These are phyloP conservation scores for Sphagnum fallax DNA, from an alignment of 228 moss, liverwort and hornwort species.

Conservation along the genomic window DNA sequence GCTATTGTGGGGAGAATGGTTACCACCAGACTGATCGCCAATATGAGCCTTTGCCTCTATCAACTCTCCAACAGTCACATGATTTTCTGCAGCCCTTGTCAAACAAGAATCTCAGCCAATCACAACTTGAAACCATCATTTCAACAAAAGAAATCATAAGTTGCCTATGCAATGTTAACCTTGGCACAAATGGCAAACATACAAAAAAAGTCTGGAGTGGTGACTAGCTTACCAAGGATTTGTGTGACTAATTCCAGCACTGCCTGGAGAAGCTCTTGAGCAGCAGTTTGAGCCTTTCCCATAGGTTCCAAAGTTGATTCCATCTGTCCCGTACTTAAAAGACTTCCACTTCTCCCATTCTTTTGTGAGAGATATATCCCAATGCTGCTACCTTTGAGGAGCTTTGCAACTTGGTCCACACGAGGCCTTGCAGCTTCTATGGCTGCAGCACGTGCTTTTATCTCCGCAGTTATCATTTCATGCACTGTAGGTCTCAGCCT, in stretches of 20 bases:
- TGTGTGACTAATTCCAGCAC: slow-evolving; percentile 79
- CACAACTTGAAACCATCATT: slow-evolving; percentile 4
- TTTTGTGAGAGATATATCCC: slow-evolving; percentile 53
- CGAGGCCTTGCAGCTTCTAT: slow-evolving; percentile 95
- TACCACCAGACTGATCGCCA: slow-evolving; percentile 61
- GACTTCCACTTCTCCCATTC: slow-evolving; percentile 50
- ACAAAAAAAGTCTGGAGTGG: no score
- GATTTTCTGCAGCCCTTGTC: slow-evolving; percentile 61
- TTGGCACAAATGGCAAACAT: no score
- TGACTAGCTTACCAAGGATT: slow-evolving; percentile 55
- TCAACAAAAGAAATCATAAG: slow-evolving; percentile 4
- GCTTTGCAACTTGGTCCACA: slow-evolving; percentile 92
- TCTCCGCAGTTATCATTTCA: slow-evolving; percentile 90
- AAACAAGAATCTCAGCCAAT: background rate
- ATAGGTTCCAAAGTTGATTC: slow-evolving; percentile 61
- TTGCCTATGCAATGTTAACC: no score
- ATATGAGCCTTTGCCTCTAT: slow-evolving; percentile 85
- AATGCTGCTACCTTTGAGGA: slow-evolving; percentile 53
- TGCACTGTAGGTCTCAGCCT: slow-evolving; percentile 95
- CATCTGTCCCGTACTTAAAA: slow-evolving; percentile 48
- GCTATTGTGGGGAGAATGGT: slow-evolving; percentile 62
- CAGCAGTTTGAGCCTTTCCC: slow-evolving; percentile 92
- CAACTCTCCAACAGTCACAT: slow-evolving; percentile 88
- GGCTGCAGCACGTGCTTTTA: slow-evolving; percentile 95
- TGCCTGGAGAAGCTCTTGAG: slow-evolving; percentile 86